phyloP scores from a whole-genome alignment of 169 alveolate genomes.

The Plasmodium reichenowi region DNA sequence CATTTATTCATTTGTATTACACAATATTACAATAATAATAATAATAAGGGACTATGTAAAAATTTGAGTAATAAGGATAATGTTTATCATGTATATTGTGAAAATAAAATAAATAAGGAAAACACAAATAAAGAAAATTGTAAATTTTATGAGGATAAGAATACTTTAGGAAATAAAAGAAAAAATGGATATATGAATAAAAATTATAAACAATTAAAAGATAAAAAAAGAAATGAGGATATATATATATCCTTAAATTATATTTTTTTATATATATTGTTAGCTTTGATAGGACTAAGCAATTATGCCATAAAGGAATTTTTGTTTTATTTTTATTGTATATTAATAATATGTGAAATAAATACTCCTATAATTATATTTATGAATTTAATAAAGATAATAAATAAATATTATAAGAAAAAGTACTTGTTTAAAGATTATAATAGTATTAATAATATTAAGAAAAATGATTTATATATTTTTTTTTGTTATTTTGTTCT shows the following conservation, averaged over 20 bases:
- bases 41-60: too few species aligned
- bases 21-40: too few species aligned
- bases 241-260: conserved; percentile 5
- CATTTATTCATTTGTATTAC: too few species aligned
- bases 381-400: conserved; percentile 15
- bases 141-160: neutral
- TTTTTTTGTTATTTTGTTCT: conserved; percentile 30
- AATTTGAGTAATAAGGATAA: neutral
- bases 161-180: neutral
- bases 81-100: neutral
- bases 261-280: conserved; percentile 6
- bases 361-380: conserved; percentile 29
- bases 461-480: conserved; percentile 12
- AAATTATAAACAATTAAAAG: neutral
- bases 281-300: neutral
- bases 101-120: neutral
- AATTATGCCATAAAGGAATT: neutral
- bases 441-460: neutral
- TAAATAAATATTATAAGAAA: conserved; percentile 19
- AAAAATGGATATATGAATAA: neutral
- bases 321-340: conserved; percentile 8
- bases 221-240: neutral
- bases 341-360: conserved; percentile 39
- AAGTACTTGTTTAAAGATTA: conserved; percentile 8
- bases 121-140: neutral